Conservation (phyloP, 176 grass and related monocot species). For the Juncus effusus region DNA sequence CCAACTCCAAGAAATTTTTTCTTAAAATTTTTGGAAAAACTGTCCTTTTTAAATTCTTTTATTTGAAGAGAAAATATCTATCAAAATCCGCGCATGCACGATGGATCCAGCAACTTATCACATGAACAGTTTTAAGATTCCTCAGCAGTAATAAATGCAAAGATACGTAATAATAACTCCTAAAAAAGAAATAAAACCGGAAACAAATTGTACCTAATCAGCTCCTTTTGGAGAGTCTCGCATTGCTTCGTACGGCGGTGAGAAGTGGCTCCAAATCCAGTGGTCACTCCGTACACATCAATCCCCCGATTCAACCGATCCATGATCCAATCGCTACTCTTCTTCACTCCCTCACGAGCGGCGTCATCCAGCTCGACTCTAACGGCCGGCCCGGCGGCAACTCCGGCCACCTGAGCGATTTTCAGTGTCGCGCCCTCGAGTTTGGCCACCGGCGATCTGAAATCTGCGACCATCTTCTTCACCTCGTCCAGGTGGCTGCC, state of each 20-base stretch:
- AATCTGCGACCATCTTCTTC: constrained; percentile 72
- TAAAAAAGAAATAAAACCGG: neutral
- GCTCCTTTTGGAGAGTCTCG: constrained; percentile 74
- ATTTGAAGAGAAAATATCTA: too few species aligned
- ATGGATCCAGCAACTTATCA: neutral
- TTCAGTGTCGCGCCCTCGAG: constrained; percentile 69
- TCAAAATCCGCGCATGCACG: too few species aligned
- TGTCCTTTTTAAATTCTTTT: too few species aligned
- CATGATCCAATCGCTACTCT: constrained; percentile 83
- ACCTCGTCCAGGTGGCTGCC: constrained; percentile 69
- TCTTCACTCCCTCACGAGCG: constrained; percentile 58
- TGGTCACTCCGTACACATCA: constrained; percentile 89
- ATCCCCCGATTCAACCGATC: constrained; percentile 74
- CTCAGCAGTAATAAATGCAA: neutral
- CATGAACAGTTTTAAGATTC: neutral
- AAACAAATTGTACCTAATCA: constrained; percentile 60
- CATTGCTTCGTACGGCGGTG: constrained; percentile 79
- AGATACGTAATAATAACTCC: neutral
- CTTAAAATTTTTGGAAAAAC: neutral
- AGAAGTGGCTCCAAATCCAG: constrained; percentile 82
- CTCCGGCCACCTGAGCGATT: constrained; percentile 67
- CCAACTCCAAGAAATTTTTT: constrained; percentile 5
- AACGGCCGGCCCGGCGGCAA: constrained; percentile 38
- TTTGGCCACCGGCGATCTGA: constrained; percentile 39
- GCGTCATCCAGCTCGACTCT: constrained; percentile 64